Conservation (phyloP, 768 basidiomycete genomes). For the Boletus bicolor region DNA sequence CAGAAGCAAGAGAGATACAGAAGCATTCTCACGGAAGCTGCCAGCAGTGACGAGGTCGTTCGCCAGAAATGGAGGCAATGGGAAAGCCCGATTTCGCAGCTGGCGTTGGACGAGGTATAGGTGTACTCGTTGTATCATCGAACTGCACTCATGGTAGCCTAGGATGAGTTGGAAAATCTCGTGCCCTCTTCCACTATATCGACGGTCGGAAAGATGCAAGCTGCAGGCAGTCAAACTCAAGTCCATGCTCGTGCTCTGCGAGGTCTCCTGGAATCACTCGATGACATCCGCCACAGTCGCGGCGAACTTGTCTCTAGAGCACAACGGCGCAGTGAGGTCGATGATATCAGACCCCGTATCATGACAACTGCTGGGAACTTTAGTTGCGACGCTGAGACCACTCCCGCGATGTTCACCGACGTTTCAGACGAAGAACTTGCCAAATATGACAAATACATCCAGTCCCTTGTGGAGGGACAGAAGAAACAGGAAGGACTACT, state of each 20-base stretch:
- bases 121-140: neutral
- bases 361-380: constrained; percentile 62
- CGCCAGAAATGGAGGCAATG: constrained; percentile 86
- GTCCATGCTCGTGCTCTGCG: constrained; percentile 69
- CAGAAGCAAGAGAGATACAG: constrained; percentile 71
- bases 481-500: constrained; percentile 65
- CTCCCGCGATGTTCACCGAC: constrained; percentile 86
- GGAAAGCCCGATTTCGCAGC: constrained; percentile 65
- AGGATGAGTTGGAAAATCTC: constrained; percentile 64
- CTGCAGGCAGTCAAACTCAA: constrained; percentile 49
- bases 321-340: constrained; percentile 54
- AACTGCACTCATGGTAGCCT: constrained; percentile 4
- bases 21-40: constrained; percentile 66
- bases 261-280: constrained; percentile 72
- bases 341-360: constrained; percentile 73
- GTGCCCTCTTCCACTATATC: constrained; percentile 64
- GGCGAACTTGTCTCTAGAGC: constrained; percentile 63
- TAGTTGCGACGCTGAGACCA: constrained; percentile 64
- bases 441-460: constrained; percentile 78
- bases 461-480: constrained; percentile 50
- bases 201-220: constrained; percentile 30
- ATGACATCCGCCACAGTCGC: constrained; percentile 63
- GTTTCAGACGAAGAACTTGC: constrained; percentile 72
- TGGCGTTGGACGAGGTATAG: constrained; percentile 64
- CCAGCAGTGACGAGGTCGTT: constrained; percentile 72